Evolutionary conservation across 495 filamentous ascomycete species (phyloP).

Genomic region (Neurospora cerealis): DNA sequence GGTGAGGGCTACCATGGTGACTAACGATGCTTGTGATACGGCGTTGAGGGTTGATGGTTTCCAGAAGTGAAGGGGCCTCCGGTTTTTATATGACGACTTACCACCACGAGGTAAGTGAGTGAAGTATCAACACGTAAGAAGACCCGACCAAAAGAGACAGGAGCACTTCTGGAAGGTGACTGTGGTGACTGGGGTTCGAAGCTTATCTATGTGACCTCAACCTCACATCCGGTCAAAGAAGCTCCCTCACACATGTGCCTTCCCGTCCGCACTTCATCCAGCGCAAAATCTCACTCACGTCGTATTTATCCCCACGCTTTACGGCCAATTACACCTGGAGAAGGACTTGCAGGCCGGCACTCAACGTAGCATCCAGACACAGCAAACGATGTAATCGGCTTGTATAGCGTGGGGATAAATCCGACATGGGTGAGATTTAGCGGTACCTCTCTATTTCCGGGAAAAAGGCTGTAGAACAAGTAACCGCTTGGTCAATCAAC

Average conservation of each 20-base stretch:
- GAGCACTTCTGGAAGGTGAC: neutral
- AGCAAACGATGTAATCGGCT: no score
- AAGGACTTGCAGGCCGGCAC: neutral
- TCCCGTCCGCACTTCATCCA: neutral
- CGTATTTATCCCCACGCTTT: neutral
- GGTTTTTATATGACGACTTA: neutral
- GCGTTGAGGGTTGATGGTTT: neutral
- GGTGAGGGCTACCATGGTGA: conserved; percentile 9
- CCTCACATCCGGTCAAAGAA: neutral
- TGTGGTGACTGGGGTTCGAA: neutral
- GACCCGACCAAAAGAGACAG: neutral
- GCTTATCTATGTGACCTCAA: neutral
- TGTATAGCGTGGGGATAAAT: no score
- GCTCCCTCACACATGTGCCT: neutral
- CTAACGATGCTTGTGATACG: neutral
- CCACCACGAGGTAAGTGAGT: neutral
- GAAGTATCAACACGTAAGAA: neutral
- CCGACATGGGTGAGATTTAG: no score
- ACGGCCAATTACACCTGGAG: neutral
- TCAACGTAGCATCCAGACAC: neutral
- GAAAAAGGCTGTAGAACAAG: neutral
- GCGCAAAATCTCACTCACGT: neutral
- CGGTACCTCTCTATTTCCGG: neutral
- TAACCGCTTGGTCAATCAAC: neutral
- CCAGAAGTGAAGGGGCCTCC: neutral